These are phyloP conservation scores for Phylloboletellus chloephorus DNA, from an alignment of 1,284 basidiomycete genomes.

Conservation along the genomic window DNA sequence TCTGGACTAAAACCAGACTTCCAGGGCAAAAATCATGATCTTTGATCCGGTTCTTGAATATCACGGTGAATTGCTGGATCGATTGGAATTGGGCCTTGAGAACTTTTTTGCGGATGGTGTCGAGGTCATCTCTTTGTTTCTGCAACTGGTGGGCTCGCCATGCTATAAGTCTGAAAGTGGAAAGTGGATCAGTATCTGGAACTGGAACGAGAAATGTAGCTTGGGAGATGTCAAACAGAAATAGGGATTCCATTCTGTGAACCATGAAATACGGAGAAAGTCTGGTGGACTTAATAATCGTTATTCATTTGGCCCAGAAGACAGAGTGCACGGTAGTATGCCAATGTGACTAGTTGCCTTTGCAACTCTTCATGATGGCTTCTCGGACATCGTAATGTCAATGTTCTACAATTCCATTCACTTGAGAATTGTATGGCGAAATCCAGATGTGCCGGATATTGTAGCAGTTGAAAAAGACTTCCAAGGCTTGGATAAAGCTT, in stretches of 20 bases:
- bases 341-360: conserved; percentile 34
- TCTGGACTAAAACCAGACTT: too few species aligned
- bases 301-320: too few species aligned
- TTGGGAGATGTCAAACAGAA: conserved; percentile 39
- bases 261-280: conserved; percentile 36
- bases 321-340: conserved; percentile 18
- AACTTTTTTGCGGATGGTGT: conserved; percentile 7
- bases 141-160: conserved; percentile 24
- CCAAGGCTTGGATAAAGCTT: background rate
- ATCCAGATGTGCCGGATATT: conserved; percentile 35
- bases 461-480: conserved; percentile 31
- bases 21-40: too few species aligned
- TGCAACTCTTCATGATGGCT: conserved; percentile 36
- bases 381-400: too few species aligned
- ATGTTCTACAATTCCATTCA: conserved; percentile 39
- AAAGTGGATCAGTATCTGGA: too few species aligned
- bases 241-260: conserved; percentile 34
- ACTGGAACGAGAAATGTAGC: too few species aligned
- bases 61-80: too few species aligned
- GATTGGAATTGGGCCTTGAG: background rate
- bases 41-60: too few species aligned
- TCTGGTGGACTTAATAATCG: too few species aligned
- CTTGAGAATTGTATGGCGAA: conserved; percentile 42
- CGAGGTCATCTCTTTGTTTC: conserved; percentile 23
- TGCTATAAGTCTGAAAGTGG: conserved; percentile 36